Evolutionary conservation across 352 stramenopile genomes (phyloP), one percentile per base, ranked within the genome.

Genomic region (Phytophthora uliginosa): DNA sequence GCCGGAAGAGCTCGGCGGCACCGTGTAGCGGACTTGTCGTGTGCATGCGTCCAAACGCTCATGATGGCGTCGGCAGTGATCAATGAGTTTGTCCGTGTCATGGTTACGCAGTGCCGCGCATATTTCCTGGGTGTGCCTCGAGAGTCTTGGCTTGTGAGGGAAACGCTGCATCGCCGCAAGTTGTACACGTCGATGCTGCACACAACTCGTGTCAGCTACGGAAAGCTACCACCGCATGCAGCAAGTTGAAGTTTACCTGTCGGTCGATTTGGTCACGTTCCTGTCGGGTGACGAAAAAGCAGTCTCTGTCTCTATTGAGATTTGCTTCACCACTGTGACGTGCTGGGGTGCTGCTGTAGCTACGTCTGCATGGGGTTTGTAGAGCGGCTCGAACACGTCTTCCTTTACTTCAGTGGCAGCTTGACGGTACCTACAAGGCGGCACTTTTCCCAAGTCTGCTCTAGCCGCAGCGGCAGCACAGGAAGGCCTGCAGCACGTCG

Each of bases 371-470:
- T 55, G 28, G 12, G 59, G 54, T 33, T 47, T 58, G 38, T 67
- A 77, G 31, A 83, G 63, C 15, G 70, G 52, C 45, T 81, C 66
- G 51, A 79, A 83, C 54, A 81, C 77, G 13, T 68, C 34, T 66
- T 42, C 50, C 56, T 56, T 33, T 22, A 24, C 58, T 18, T 36
- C 24, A 51, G 33, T 18, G 20, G 26, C 6, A 50, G 18, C 24
- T 59, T 13, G 64, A 33, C 36, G 28, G 50, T 40, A 31, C 24
- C 40, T 36, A 40, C 24, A 17, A 63, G 13, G 8, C 45, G 45
- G n/a, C 38, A 47, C 7, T 56, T 51, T 42, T 60, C 15, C 28
- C 47, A 33, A 59, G 17, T 24, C 12, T 15, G 42, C n/a, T 18
- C 40, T 68, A 13, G 26, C 45, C 33, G 36, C 36, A 42, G 34